Percentiles rank a stretch among this genome's conserved stretches.
phyloP scores from a whole-genome alignment of 2,329 filamentous ascomycete species.

The Fusarium virguliforme region DNA sequence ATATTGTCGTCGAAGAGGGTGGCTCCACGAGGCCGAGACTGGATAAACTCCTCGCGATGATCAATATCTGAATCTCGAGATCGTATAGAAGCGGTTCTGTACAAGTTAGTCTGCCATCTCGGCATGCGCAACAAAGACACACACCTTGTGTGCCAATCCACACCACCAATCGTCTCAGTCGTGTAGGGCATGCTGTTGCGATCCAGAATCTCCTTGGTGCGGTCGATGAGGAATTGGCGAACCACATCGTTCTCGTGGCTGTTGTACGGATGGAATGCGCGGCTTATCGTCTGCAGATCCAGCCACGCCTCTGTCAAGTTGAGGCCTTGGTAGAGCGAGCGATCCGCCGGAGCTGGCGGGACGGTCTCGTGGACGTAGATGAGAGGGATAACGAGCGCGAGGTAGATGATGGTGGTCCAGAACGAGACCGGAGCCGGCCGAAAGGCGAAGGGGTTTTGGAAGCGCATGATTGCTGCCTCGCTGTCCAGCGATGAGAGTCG shows the following conservation, averaged over 20 bases:
- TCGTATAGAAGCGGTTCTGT: slow-evolving; percentile 22
- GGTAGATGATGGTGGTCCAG: slow-evolving; percentile 82
- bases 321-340: slow-evolving; percentile 70
- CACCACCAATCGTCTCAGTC: slow-evolving; percentile 57
- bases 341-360: slow-evolving; percentile 73
- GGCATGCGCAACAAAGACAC: slow-evolving; percentile 1
- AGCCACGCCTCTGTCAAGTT: slow-evolving; percentile 90
- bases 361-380: slow-evolving; percentile 83
- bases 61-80: slow-evolving; percentile 2
- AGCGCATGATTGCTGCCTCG: slow-evolving; percentile 50
- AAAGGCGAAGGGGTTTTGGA: slow-evolving; percentile 79
- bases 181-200: slow-evolving; percentile 70
- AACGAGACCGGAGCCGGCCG: slow-evolving; percentile 85
- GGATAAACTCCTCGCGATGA: slow-evolving; percentile 10
- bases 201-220: slow-evolving; percentile 79
- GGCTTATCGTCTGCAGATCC: slow-evolving; percentile 83
- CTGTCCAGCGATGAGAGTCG: slow-evolving; percentile 20
- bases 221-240: slow-evolving; percentile 80
- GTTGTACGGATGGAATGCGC: slow-evolving; percentile 89
- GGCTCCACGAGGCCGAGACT: slow-evolving; percentile 56
- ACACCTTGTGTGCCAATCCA: slow-evolving; percentile 51
- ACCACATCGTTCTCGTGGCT: slow-evolving; percentile 86
- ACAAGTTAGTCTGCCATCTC: slow-evolving; percentile 12
- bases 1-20: slow-evolving; percentile 84
- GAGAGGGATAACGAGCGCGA: slow-evolving; percentile 81